phyloP scores from a whole-genome alignment of 306 rosid species.

The Macrotyloma uniflorum region DNA sequence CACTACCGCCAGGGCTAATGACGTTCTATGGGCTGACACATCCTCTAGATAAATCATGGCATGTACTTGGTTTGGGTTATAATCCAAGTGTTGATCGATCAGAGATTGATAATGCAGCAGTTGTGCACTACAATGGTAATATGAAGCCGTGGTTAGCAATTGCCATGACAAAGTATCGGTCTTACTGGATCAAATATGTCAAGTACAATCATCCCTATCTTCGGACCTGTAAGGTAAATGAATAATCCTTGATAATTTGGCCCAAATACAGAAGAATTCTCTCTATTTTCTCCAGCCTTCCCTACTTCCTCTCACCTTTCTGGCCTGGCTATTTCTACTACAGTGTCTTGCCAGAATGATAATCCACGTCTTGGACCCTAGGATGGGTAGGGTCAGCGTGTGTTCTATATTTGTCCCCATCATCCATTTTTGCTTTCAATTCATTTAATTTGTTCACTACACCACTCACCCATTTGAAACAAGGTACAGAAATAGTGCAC shows the following conservation, averaged over 20 bases:
- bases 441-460: constrained; percentile 64
- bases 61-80: constrained; percentile 98
- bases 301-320: constrained; percentile 31
- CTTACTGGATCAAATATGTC: constrained; percentile 86
- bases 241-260: constrained; percentile 35
- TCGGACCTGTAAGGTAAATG: constrained; percentile 64
- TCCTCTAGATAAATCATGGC: constrained; percentile 89
- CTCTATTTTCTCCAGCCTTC: constrained; percentile 7
- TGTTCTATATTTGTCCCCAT: constrained; percentile 30
- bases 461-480: constrained; percentile 54
- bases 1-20: constrained; percentile 91
- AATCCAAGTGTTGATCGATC: constrained; percentile 74
- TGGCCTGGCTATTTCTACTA: constrained; percentile 40
- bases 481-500: constrained; percentile 49
- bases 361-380: constrained; percentile 20
- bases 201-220: constrained; percentile 78
- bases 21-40: constrained; percentile 91
- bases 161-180: constrained; percentile 83
- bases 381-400: constrained; percentile 37
- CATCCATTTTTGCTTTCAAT: constrained; percentile 57
- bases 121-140: constrained; percentile 91
- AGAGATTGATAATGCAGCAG: constrained; percentile 80
- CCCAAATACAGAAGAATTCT: constrained; percentile 17
- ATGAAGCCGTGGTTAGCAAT: constrained; percentile 97
- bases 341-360: constrained; percentile 40